These are phyloP conservation scores for Penicillium crystallinum DNA, from an alignment of 495 filamentous ascomycete species.

Conservation along the genomic window DNA sequence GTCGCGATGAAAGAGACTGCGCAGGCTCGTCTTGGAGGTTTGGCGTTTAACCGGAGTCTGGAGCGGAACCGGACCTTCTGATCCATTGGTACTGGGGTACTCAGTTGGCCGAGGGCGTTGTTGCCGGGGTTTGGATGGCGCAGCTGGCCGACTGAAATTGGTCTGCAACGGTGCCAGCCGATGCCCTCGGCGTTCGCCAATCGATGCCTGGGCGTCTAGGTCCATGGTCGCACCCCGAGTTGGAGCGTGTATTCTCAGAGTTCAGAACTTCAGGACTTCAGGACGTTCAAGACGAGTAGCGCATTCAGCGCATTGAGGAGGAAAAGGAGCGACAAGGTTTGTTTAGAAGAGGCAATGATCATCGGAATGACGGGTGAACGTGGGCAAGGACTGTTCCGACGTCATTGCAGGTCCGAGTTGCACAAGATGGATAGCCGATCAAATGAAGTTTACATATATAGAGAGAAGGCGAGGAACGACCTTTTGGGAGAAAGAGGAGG, in stretches of 20 bases:
- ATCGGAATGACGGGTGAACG: conserved; percentile 16
- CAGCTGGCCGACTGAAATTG: conserved; percentile 35
- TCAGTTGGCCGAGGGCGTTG: conserved; percentile 40
- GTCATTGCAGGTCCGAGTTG: conserved; percentile 5
- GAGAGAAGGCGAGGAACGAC: conserved; percentile 1
- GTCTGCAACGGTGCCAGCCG: conserved; percentile 35
- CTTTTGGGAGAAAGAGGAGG: conserved; percentile 4
- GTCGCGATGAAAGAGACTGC: conserved; percentile 37
- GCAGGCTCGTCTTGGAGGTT: conserved; percentile 37
- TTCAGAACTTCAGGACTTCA: too few relatives aligned
- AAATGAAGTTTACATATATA: background rate
- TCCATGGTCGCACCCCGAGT: conserved; percentile 12
- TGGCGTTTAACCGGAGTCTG: conserved; percentile 33
- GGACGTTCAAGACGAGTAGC: background rate
- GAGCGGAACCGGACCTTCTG: conserved; percentile 31
- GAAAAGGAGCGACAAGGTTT: conserved; percentile 16
- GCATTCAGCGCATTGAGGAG: conserved; percentile 4
- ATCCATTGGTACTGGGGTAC: conserved; percentile 25
- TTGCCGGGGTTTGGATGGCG: conserved; percentile 10
- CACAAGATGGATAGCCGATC: background rate
- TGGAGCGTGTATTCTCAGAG: background rate
- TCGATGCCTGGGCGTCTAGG: conserved; percentile 20
- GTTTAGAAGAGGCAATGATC: conserved; percentile 22
- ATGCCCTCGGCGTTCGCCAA: conserved; percentile 39
- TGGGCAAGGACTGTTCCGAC: conserved; percentile 16